Conservation (phyloP, 2,329 filamentous ascomycete species). For the Calonectria crousiana region DNA sequence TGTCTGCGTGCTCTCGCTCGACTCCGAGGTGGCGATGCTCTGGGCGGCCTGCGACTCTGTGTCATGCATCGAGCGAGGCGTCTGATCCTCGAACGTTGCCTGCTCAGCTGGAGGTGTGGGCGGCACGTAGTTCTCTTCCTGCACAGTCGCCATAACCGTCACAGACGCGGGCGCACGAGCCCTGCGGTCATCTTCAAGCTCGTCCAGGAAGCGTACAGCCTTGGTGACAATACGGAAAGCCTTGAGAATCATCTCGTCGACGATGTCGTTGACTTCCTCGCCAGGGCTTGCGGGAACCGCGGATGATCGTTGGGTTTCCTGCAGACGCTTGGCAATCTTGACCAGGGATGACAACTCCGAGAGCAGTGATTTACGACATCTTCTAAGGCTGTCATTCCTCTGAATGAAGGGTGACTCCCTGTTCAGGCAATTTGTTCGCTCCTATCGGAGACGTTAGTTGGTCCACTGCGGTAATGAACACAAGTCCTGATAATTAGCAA, state of each 20-base stretch:
- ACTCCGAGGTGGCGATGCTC: slow-evolving; percentile 50
- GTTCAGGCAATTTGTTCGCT: slow-evolving; percentile 88
- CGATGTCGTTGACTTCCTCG: slow-evolving; percentile 77
- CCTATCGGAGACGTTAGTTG: slow-evolving; percentile 62
- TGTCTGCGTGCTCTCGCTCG: slow-evolving; percentile 52
- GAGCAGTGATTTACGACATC: slow-evolving; percentile 86
- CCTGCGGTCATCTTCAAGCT: slow-evolving; percentile 76
- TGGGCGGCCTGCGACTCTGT: slow-evolving; percentile 55
- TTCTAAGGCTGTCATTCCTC: slow-evolving; percentile 79
- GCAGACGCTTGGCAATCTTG: slow-evolving; percentile 87
- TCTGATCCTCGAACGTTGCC: slow-evolving; percentile 59
- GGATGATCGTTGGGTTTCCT: slow-evolving; percentile 73
- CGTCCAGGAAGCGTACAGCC: slow-evolving; percentile 89
- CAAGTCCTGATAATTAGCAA: slow-evolving; percentile 34
- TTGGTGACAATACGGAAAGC: slow-evolving; percentile 95
- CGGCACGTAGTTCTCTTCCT: slow-evolving; percentile 69
- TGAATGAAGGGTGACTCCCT: slow-evolving; percentile 83
- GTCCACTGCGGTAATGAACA: neutral
- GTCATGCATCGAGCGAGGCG: slow-evolving; percentile 48
- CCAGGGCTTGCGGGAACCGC: slow-evolving; percentile 51
- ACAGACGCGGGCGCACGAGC: slow-evolving; percentile 65
- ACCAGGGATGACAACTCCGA: slow-evolving; percentile 92
- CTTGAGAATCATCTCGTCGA: slow-evolving; percentile 94
- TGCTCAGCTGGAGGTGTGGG: slow-evolving; percentile 74
- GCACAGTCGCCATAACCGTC: slow-evolving; percentile 70